These are phyloP conservation scores for Fusarium xylarioides DNA, from an alignment of 2,329 filamentous ascomycete species.

Conservation along the genomic window DNA sequence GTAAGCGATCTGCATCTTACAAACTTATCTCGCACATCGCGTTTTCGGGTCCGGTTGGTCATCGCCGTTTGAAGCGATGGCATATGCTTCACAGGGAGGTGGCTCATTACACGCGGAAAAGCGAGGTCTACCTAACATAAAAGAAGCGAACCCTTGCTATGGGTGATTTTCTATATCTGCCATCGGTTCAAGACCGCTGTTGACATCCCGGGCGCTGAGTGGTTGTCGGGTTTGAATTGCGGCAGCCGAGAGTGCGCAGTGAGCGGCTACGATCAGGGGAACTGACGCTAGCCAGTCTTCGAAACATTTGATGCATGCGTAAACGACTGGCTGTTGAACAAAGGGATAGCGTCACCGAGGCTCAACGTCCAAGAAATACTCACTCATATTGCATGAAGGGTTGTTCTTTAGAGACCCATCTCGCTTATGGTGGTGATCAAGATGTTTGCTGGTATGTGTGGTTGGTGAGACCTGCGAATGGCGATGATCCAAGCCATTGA, in stretches of 20 bases:
- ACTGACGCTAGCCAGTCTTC: neutral
- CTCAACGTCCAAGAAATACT: neutral
- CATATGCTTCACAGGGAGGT: neutral
- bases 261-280: slow-evolving; percentile 41
- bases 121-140: neutral
- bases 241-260: slow-evolving; percentile 44
- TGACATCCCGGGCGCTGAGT: neutral
- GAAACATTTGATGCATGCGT: neutral
- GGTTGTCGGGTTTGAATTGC: too few species aligned
- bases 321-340: slow-evolving; percentile 42
- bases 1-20: neutral
- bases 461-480: slow-evolving; percentile 45
- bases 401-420: neutral
- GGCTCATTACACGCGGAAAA: neutral
- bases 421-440: slow-evolving; percentile 1
- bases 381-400: neutral
- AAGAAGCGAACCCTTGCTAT: too few species aligned
- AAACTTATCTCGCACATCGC: neutral
- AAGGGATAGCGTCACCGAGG: slow-evolving; percentile 43
- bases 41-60: neutral
- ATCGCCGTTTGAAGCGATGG: neutral
- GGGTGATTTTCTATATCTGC: neutral
- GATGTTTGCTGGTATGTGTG: slow-evolving; percentile 45
- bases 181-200: neutral
- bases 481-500: slow-evolving; percentile 7